Base-by-base conservation (phyloP, 2,329 filamentous ascomycete genomes). In the Gliomastix tumulicola region DNA sequence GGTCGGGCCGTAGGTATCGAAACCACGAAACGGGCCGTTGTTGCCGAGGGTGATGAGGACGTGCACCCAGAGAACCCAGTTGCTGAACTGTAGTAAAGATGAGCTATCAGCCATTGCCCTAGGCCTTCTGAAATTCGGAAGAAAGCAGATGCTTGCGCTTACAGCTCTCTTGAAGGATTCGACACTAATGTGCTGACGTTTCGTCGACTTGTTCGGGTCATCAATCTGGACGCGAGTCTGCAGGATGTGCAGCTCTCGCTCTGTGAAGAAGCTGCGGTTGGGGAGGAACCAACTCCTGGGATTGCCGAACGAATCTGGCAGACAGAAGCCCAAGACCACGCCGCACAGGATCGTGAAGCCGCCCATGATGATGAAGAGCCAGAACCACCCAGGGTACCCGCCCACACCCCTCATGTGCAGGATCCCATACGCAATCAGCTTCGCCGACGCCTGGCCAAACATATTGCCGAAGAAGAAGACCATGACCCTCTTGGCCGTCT, bases 381-480 rank as follows among this genome's bases (percentile, higher is more conserved):
- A 77, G 44, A 70, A 68, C 72, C 72, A 77, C n/a, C 73, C 72
- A 1, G 65, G 48, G 36, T 67, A 55, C 7, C 65, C 66, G 2
- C 55, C 60, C 2, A 65, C 59, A 3, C 69, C 71, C 6, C 60
- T 51, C 56, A 77, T 65, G 37, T 69, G 66, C 19, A 77, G 56
- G 23, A 71, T 67, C 3, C 60, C 64, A 25, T 60, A 68, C 1
- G 65, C 66, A 3, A 69, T 44, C 4, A 70, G 56, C 39, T 55
- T 53, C 0, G 50, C 51, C 0, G 49, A 55, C 2, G 55, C 56
- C 15, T 58, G 53, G 6, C 69, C 71, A 12, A 73, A 58, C 48
- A 71, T 65, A 45, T 74, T 73, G 11, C 72, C 73, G 38, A 76
- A 70, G 54, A 69, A 76, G 51, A 76, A 76, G 21, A 74, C 48